Conservation (phyloP, 106 monocot species). For the Dendrobium huoshanense region DNA sequence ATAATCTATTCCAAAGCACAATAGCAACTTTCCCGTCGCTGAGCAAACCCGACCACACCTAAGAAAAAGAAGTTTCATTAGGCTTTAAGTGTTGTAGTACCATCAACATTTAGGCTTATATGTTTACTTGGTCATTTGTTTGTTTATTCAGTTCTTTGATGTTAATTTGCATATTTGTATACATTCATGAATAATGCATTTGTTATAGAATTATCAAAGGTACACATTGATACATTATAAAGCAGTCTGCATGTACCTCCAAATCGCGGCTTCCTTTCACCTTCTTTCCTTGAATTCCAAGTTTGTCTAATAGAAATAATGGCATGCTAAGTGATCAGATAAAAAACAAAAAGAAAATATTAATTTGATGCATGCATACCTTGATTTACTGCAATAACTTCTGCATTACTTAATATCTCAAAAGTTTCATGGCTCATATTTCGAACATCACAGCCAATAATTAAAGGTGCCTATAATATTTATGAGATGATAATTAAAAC, state of each 20-base stretch:
- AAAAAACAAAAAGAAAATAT: too few relatives aligned
- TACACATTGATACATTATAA: background rate
- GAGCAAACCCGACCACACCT: slow-evolving; percentile 80
- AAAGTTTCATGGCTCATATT: slow-evolving; percentile 34
- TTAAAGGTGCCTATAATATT: slow-evolving; percentile 50
- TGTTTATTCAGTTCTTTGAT: background rate
- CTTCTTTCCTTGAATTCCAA: slow-evolving; percentile 58
- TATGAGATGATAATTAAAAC: too few relatives aligned
- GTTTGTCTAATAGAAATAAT: slow-evolving; percentile 23
- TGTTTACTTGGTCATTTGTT: too few relatives aligned
- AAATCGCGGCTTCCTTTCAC: slow-evolving; percentile 20
- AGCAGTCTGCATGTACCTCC: slow-evolving; percentile 19
- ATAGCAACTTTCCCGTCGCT: slow-evolving; percentile 57
- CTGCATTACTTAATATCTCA: slow-evolving; percentile 56
- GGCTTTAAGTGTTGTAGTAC: too few relatives aligned
- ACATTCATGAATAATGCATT: background rate
- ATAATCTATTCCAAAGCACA: slow-evolving; percentile 60
- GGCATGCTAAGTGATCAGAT: too few relatives aligned
- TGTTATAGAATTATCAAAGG: background rate
- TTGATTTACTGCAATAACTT: slow-evolving; percentile 82
- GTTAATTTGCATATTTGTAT: background rate
- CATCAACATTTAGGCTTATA: too few relatives aligned
- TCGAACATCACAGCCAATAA: slow-evolving; percentile 69
- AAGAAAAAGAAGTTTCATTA: too few relatives aligned
- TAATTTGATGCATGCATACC: slow-evolving; percentile 13